Evolutionary conservation across 768 basidiomycete species (phyloP).

Genomic region (Lentinula edodes): DNA sequence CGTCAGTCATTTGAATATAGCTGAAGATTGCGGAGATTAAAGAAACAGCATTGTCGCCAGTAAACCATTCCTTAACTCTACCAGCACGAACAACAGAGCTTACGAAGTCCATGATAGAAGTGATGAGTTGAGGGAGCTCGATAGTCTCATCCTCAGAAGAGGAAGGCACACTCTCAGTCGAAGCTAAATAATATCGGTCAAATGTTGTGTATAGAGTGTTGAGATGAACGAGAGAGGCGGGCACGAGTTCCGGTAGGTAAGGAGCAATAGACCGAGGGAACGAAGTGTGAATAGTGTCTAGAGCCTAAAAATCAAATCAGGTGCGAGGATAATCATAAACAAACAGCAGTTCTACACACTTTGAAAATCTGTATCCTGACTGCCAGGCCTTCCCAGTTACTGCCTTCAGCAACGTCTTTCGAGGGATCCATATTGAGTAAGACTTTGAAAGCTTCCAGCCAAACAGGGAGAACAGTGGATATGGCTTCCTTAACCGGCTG

Average conservation of each 20-base stretch:
- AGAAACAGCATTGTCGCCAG: slow-evolving; percentile 38
- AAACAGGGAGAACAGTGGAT: slow-evolving; percentile 75
- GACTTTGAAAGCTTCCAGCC: slow-evolving; percentile 87
- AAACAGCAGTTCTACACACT: slow-evolving; percentile 32
- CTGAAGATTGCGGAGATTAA: slow-evolving; percentile 55
- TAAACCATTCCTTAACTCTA: slow-evolving; percentile 62
- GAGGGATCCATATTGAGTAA: slow-evolving; percentile 62
- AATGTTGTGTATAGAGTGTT: slow-evolving; percentile 55
- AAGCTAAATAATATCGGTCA: slow-evolving; percentile 53
- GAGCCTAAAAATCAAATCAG: slow-evolving; percentile 42
- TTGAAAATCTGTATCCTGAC: slow-evolving; percentile 83
- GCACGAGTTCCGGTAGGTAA: slow-evolving; percentile 57
- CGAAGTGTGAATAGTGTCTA: slow-evolving; percentile 73
- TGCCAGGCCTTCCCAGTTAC: slow-evolving; percentile 77
- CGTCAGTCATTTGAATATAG: slow-evolving; percentile 82
- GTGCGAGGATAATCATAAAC: background rate
- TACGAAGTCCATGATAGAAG: slow-evolving; percentile 78
- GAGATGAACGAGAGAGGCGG: slow-evolving; percentile 54
- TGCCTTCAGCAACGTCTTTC: slow-evolving; percentile 50
- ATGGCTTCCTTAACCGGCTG: slow-evolving; percentile 80
- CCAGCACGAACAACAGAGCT: slow-evolving; percentile 60
- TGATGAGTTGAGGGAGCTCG: slow-evolving; percentile 71
- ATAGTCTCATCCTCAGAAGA: slow-evolving; percentile 74
- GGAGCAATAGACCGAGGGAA: slow-evolving; percentile 72
- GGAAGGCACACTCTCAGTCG: slow-evolving; percentile 47